Percentiles rank a stretch among this genome's conserved stretches.
Conservation (phyloP, 208 protist species). For the Acanthamoeba triangularis region DNA sequence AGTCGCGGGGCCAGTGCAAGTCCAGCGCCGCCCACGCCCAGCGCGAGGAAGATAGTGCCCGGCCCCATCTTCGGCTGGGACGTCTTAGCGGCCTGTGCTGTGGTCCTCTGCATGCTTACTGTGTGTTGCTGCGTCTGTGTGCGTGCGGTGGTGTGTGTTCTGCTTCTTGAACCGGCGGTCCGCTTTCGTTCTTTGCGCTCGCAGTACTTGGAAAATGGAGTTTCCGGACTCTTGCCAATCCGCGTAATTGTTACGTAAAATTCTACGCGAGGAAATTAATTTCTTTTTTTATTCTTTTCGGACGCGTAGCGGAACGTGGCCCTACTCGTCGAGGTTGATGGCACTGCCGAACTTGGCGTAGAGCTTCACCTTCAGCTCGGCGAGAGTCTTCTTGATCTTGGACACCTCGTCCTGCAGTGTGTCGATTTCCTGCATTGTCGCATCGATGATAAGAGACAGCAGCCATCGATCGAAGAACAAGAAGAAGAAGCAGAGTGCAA, state of each 20-base stretch:
- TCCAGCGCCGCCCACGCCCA: background rate
- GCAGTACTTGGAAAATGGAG: background rate
- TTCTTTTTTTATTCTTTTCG: background rate
- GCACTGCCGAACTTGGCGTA: constrained; percentile 76
- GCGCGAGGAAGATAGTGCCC: background rate
- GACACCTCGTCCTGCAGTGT: background rate
- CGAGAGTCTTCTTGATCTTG: constrained; percentile 71
- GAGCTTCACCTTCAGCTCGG: constrained; percentile 77
- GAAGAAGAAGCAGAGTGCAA: background rate
- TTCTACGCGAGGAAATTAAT: background rate
- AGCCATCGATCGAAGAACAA: background rate
- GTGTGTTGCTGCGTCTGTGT: background rate
- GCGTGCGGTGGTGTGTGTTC: background rate
- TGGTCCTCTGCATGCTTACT: background rate
- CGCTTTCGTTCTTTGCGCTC: background rate
- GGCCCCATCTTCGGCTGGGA: background rate
- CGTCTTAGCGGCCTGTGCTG: background rate
- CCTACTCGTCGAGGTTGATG: constrained; percentile 77
- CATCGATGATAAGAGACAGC: background rate
- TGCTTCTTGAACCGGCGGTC: background rate
- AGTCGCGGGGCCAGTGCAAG: background rate
- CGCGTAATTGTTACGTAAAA: background rate
- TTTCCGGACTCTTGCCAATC: background rate
- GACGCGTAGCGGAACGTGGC: background rate
- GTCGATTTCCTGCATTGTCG: background rate